Percentiles rank a stretch among this genome's conserved stretches.
phyloP scores from a whole-genome alignment of 208 protist genomes.

The Trypanosoma melophagium region DNA sequence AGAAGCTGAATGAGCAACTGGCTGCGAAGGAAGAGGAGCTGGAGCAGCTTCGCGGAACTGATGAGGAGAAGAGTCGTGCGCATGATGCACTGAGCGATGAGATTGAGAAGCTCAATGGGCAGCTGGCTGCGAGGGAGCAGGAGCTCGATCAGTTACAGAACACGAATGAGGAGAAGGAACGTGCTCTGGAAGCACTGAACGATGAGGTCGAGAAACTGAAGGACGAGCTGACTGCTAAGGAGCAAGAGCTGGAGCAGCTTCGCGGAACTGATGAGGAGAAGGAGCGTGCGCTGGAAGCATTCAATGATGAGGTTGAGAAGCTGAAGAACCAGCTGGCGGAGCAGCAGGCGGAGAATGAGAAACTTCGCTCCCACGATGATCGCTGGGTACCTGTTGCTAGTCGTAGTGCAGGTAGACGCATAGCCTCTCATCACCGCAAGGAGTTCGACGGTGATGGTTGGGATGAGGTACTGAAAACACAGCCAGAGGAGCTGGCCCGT shows the following conservation, averaged over 20 bases:
- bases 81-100: too few relatives aligned
- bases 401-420: background rate
- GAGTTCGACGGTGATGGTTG: background rate
- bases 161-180: conserved; percentile 1
- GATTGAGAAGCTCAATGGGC: conserved; percentile 1
- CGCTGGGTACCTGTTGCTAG: background rate
- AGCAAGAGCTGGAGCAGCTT: conserved; percentile 1
- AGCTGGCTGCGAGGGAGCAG: conserved; percentile 7
- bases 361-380: background rate
- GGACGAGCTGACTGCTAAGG: conserved; percentile 8
- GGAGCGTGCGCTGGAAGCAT: background rate
- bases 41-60: too few relatives aligned
- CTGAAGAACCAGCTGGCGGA: background rate
- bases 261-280: background rate
- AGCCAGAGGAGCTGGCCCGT: background rate
- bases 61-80: too few relatives aligned
- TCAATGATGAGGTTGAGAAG: background rate
- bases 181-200: conserved; percentile 1
- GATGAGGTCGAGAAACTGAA: conserved; percentile 28
- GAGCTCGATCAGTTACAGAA: background rate
- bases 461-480: background rate
- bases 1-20: too few relatives aligned
- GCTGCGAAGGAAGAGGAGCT: too few relatives aligned
- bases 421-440: background rate
- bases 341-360: conserved; percentile 11